phyloP scores from a whole-genome alignment of 768 basidiomycete species.

The Suillus decipiens region DNA sequence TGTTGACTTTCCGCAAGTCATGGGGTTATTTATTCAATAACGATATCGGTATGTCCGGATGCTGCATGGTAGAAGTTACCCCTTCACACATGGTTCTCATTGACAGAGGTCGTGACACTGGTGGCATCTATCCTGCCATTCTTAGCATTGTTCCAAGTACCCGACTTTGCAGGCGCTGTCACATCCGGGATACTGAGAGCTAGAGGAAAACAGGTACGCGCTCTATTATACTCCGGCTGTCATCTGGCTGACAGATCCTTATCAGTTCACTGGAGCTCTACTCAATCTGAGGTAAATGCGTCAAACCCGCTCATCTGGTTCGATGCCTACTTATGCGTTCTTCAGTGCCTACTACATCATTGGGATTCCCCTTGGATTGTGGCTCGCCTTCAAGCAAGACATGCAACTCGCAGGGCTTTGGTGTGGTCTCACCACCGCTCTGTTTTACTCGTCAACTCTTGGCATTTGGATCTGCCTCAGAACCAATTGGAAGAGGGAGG shows the following conservation, averaged over 20 bases:
- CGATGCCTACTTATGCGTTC: slow-evolving; percentile 2
- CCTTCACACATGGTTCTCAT: background rate
- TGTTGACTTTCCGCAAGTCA: slow-evolving; percentile 57
- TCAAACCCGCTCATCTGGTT: background rate
- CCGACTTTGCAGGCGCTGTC: slow-evolving; percentile 74
- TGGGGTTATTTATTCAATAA: slow-evolving; percentile 82
- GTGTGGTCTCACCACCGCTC: slow-evolving; percentile 69
- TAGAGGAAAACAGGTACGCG: slow-evolving; percentile 67
- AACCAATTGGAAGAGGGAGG: slow-evolving; percentile 68
- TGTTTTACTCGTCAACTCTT: slow-evolving; percentile 57
- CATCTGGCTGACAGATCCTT: background rate
- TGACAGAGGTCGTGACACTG: slow-evolving; percentile 26
- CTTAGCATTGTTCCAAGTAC: slow-evolving; percentile 78
- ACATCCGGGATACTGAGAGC: slow-evolving; percentile 82
- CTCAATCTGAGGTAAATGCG: slow-evolving; percentile 66
- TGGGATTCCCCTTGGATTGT: slow-evolving; percentile 81
- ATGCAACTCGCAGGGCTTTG: slow-evolving; percentile 78
- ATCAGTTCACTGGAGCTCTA: slow-evolving; percentile 71
- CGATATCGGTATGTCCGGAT: slow-evolving; percentile 47
- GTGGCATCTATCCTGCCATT: slow-evolving; percentile 72
- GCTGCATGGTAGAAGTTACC: background rate
- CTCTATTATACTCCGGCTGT: background rate
- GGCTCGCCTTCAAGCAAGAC: slow-evolving; percentile 64
- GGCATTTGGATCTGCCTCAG: slow-evolving; percentile 53
- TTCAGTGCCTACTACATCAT: slow-evolving; percentile 75